Percentiles rank a stretch among this genome's conserved stretches.
phyloP scores from a whole-genome alignment of 768 basidiomycete genomes.

The Leccinum barrowsii region DNA sequence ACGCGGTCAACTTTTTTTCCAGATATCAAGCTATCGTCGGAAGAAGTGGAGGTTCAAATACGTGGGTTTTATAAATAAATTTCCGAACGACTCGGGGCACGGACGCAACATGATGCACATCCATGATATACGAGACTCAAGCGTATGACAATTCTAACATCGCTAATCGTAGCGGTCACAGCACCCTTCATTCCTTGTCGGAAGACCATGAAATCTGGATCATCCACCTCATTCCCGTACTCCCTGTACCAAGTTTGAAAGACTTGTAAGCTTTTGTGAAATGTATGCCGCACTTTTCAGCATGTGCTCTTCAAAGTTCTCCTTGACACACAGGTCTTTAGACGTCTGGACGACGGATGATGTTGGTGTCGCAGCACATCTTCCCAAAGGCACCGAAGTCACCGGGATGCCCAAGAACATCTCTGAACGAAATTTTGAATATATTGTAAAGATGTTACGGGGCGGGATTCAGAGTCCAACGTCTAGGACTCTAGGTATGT shows the following conservation, averaged over 20 bases:
- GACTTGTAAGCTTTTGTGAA: not conserved
- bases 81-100: not conserved
- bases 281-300: not conserved
- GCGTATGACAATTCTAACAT: not conserved
- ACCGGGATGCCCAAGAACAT: not conserved
- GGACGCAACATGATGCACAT: not conserved
- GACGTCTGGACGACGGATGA: not conserved
- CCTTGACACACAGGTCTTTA: not conserved
- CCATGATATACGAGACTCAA: not conserved
- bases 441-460: not conserved
- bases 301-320: not conserved
- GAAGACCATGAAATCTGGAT: not conserved
- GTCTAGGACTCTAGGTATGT: not conserved
- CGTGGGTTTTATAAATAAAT: constrained; percentile 51
- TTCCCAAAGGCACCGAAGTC: not conserved
- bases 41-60: constrained; percentile 70
- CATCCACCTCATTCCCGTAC: not conserved
- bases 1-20: constrained; percentile 13
- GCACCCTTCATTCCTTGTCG: not conserved
- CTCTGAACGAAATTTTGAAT: not conserved
- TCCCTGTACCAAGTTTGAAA: not conserved
- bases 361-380: not conserved
- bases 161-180: not conserved
- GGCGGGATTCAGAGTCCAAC: not conserved
- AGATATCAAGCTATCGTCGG: constrained; percentile 79